These are phyloP conservation scores for Leccinum solheimii DNA, from an alignment of 1,284 basidiomycete genomes.

Conservation along the genomic window DNA sequence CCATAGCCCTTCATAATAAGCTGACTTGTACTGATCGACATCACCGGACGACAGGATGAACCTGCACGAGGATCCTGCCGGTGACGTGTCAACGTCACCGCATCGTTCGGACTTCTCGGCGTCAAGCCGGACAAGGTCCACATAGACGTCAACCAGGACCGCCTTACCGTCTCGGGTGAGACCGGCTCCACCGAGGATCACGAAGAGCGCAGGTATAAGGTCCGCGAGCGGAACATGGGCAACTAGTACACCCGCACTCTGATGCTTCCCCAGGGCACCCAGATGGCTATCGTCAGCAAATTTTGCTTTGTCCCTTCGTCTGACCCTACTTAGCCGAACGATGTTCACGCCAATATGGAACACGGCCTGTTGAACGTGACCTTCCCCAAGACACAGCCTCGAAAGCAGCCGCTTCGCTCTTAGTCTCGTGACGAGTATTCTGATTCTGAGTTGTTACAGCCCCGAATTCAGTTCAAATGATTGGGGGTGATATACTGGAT, in stretches of 20 bases:
- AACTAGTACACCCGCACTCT: slow-evolving; percentile 20
- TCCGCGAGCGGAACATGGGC: slow-evolving; percentile 50
- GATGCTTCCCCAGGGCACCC: slow-evolving; percentile 43
- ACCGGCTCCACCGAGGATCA: slow-evolving; percentile 31
- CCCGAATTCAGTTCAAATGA: too few relatives aligned
- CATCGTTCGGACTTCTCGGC: slow-evolving; percentile 51
- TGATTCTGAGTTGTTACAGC: too few relatives aligned
- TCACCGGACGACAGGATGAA: slow-evolving; percentile 41
- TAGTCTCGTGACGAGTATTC: too few relatives aligned
- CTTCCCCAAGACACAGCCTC: slow-evolving; percentile 42
- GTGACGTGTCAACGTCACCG: slow-evolving; percentile 41
- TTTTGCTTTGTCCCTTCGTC: background rate
- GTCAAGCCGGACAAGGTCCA: slow-evolving; percentile 44
- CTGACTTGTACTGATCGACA: background rate
- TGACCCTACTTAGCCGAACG: background rate
- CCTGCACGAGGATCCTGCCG: slow-evolving; percentile 42
- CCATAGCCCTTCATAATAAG: background rate
- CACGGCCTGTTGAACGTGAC: slow-evolving; percentile 25
- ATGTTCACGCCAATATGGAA: slow-evolving; percentile 39
- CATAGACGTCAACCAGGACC: slow-evolving; percentile 45
- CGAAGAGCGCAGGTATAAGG: slow-evolving; percentile 42
- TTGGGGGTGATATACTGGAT: too few relatives aligned
- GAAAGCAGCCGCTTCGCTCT: slow-evolving; percentile 27
- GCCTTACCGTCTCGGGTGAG: slow-evolving; percentile 49
- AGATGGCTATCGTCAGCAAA: slow-evolving; percentile 35